Percentiles rank a stretch among this genome's conserved stretches.
phyloP scores from a whole-genome alignment of 1,284 basidiomycete species.

The Butyriboletus appendiculatus region DNA sequence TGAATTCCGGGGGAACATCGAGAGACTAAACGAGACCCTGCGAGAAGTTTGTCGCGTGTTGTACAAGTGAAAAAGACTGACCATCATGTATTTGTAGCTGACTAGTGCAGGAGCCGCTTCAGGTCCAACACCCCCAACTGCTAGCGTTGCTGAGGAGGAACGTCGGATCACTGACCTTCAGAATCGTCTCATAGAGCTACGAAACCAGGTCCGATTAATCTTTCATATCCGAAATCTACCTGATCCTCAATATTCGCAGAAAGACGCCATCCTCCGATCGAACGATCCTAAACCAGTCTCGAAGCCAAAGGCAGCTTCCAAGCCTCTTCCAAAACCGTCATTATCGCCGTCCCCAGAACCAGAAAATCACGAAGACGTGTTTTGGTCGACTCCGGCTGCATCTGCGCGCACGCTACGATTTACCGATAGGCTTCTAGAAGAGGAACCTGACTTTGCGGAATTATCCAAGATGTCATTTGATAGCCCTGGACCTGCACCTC shows the following conservation, averaged over 20 bases:
- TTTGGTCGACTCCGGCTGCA: conserved; percentile 61
- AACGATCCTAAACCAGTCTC: conserved; percentile 21
- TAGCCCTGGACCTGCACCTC: conserved; percentile 43
- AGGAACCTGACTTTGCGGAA: conserved; percentile 57
- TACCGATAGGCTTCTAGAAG: conserved; percentile 61
- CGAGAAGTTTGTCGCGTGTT: conserved; percentile 49
- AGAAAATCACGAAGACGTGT: conserved; percentile 50
- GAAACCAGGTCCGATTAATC: conserved; percentile 43
- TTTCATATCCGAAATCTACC: neutral
- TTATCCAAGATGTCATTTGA: conserved; percentile 53
- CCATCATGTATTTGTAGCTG: conserved; percentile 14
- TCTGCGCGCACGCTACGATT: conserved; percentile 59
- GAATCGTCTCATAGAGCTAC: conserved; percentile 51
- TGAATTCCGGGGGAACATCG: conserved; percentile 53
- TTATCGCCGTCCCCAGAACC: conserved; percentile 25
- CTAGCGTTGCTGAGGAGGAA: conserved; percentile 57
- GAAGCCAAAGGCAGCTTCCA: conserved; percentile 13
- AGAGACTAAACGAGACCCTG: conserved; percentile 46
- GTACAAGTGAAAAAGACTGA: neutral
- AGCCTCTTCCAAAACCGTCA: conserved; percentile 4
- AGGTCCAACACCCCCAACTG: conserved; percentile 43
- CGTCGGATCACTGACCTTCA: conserved; percentile 55
- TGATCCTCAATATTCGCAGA: conserved; percentile 36
- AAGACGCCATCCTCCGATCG: conserved; percentile 42
- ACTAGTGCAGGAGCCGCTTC: conserved; percentile 35